A percentile compares a stretch with the other conserved stretches of the same genome.
Evolutionary conservation across 257 asterid species (phyloP).

Genomic region (Fraxinus cuspidata): DNA sequence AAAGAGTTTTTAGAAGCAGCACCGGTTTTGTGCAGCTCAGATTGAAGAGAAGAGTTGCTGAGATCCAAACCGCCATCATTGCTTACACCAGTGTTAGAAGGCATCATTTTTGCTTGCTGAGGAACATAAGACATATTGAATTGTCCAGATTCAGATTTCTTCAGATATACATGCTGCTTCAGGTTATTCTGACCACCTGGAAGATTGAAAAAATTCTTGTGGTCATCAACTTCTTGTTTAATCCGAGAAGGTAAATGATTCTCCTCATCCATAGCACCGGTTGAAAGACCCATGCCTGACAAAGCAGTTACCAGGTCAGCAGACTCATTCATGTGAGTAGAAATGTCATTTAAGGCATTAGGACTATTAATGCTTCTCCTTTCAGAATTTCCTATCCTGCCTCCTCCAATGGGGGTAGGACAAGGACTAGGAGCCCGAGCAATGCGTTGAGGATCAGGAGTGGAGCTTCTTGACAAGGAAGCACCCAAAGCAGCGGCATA

Average conservation of each 20-base stretch:
- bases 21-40: background rate
- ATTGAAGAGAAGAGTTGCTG: background rate
- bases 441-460: constrained; percentile 61
- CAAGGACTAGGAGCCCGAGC: constrained; percentile 66
- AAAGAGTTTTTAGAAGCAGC: background rate
- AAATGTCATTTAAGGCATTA: constrained; percentile 38
- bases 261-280: constrained; percentile 46
- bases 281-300: constrained; percentile 63
- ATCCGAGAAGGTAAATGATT: constrained; percentile 37
- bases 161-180: constrained; percentile 35
- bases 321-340: constrained; percentile 44
- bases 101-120: constrained; percentile 2
- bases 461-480: constrained; percentile 56
- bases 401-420: constrained; percentile 49
- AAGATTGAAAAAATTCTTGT: constrained; percentile 31
- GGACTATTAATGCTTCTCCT: constrained; percentile 34
- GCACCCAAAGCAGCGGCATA: constrained; percentile 60
- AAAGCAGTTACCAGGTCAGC: constrained; percentile 60
- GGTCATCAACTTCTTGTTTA: constrained; percentile 40
- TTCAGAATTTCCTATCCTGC: constrained; percentile 46
- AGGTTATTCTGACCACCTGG: constrained; percentile 41
- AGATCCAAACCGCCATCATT: background rate
- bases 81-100: background rate
- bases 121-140: constrained; percentile 21
- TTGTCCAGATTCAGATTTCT: constrained; percentile 37